These are phyloP conservation scores for Verticillium klebahnii DNA, from an alignment of 2,329 filamentous ascomycete species.

Conservation along the genomic window DNA sequence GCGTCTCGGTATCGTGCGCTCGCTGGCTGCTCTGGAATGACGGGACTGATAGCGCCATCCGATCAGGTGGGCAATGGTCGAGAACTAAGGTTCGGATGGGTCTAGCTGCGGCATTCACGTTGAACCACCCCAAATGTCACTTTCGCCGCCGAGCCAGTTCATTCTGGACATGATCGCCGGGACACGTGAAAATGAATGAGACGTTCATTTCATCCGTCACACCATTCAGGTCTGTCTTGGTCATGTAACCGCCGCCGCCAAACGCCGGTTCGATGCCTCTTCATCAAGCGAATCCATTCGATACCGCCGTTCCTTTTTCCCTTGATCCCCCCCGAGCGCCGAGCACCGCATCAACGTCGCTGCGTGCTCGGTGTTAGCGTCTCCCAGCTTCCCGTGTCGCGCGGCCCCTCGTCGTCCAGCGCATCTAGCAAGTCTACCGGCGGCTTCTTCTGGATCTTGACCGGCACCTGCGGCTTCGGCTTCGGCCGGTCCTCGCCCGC, in stretches of 20 bases:
- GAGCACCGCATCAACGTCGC: not conserved
- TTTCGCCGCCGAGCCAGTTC: not conserved
- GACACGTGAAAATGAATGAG: not conserved
- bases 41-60: not conserved
- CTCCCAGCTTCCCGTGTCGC: conserved; percentile 49
- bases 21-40: not conserved
- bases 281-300: not conserved
- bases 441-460: conserved; percentile 13
- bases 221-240: not conserved
- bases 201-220: not conserved
- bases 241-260: not conserved
- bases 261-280: not conserved
- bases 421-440: conserved; percentile 41
- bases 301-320: not conserved
- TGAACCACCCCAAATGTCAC: not conserved
- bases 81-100: not conserved
- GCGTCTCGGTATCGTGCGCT: not conserved
- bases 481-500: conserved; percentile 2
- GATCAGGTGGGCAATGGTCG: not conserved
- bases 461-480: conserved; percentile 7
- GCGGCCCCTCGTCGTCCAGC: conserved; percentile 37
- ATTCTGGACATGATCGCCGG: not conserved
- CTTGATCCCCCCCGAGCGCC: not conserved
- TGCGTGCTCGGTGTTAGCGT: conserved; percentile 42
- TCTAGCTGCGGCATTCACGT: not conserved